Percentiles rank a stretch among this genome's conserved stretches.
Conservation (phyloP, 139 green algal genomes). For the Chlorella sp. region DNA sequence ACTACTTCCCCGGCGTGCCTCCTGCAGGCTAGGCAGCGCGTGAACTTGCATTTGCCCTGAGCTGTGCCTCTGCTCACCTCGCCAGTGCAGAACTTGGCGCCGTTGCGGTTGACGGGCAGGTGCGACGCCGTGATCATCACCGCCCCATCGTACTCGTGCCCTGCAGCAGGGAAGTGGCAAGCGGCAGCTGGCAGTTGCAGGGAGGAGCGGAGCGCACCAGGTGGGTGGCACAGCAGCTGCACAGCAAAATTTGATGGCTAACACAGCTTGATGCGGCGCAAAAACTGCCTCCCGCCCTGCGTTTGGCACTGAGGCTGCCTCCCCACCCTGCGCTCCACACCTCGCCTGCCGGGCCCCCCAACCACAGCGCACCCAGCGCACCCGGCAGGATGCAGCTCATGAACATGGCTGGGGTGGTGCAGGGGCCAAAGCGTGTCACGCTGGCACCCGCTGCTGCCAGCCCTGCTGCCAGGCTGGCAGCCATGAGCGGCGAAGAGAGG, state of each 20-base stretch:
- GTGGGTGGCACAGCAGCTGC: too few relatives aligned
- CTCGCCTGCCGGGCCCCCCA: not conserved
- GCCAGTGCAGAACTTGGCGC: conserved; percentile 87
- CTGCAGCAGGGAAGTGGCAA: conserved; percentile 22
- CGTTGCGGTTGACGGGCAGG: conserved; percentile 90
- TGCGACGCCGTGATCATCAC: conserved; percentile 94
- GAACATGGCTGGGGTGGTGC: conserved; percentile 97
- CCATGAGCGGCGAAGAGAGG: conserved; percentile 70
- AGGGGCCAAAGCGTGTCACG: conserved; percentile 78
- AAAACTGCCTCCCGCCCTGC: too few relatives aligned
- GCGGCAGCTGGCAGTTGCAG: too few relatives aligned
- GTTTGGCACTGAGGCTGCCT: too few relatives aligned
- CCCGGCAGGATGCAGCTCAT: conserved; percentile 82
- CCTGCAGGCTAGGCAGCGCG: too few relatives aligned
- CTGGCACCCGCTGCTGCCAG: conserved; percentile 65
- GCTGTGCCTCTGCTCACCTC: conserved; percentile 20
- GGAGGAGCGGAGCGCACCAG: too few relatives aligned
- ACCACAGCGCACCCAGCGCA: not conserved
- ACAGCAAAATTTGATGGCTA: too few relatives aligned
- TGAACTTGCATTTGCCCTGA: too few relatives aligned
- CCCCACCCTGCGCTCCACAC: too few relatives aligned
- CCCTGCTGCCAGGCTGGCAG: conserved; percentile 68
- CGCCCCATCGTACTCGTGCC: conserved; percentile 56
- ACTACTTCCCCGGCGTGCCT: too few relatives aligned
- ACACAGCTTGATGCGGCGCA: too few relatives aligned